A percentile compares a stretch with the other conserved stretches of the same genome.
These are phyloP conservation scores for Pseudisothecium myosuroides DNA, from an alignment of 225 moss, liverwort and hornwort genomes.

Conservation along the genomic window DNA sequence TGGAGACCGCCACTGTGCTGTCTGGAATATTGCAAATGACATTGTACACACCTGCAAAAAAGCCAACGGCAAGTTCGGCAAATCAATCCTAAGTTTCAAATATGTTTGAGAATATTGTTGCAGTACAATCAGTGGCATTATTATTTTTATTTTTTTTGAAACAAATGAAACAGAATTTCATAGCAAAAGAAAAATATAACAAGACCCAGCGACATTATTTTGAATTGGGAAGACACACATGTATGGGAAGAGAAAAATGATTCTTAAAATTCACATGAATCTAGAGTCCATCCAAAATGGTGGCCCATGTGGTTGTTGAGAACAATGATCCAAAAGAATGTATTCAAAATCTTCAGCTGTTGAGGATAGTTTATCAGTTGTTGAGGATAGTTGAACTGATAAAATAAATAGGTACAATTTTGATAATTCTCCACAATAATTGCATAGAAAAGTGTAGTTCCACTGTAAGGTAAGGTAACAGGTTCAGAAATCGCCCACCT, in stretches of 20 bases:
- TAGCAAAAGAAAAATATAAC: too few species aligned
- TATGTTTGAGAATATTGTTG: neutral
- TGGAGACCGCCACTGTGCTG: constrained; percentile 8
- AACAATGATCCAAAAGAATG: neutral
- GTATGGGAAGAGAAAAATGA: neutral
- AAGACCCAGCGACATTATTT: too few species aligned
- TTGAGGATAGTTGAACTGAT: neutral
- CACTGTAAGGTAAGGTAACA: too few species aligned
- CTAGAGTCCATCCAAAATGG: too few species aligned
- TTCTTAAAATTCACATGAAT: neutral
- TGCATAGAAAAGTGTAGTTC: neutral
- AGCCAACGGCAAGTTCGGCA: too few species aligned
- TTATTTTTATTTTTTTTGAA: too few species aligned
- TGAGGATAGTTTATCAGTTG: neutral
- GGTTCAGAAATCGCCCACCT: too few species aligned
- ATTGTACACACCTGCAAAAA: constrained; percentile 19
- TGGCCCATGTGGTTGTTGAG: neutral
- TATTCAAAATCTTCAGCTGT: neutral
- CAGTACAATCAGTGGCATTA: accelerated
- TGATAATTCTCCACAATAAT: neutral
- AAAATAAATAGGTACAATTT: neutral
- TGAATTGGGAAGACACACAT: too few species aligned
- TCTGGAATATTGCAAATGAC: constrained; percentile 15
- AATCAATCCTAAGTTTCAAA: neutral
- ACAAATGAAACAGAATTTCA: too few species aligned